Base-by-base conservation (phyloP, 1,284 basidiomycete species). In the Rhodotorula sp. region DNA sequence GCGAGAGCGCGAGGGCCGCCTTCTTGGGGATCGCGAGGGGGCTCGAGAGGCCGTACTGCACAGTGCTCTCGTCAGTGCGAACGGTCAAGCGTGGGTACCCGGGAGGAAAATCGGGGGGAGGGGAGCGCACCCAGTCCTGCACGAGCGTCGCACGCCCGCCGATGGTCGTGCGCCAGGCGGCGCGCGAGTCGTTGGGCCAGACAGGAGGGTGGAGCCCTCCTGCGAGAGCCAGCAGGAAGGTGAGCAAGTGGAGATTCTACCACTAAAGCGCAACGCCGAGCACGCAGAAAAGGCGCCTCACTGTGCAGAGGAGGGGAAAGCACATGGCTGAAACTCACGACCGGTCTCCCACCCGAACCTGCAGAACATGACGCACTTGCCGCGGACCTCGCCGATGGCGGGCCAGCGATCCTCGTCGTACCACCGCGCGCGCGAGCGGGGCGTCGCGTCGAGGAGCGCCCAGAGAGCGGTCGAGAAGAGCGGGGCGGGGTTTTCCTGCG, bases 91-190 rank as follows among this genome's bases (percentile, higher is more conserved):
- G n/a, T n/a, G n/a, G n/a, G n/a, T n/a, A 36, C 22, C 3, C 25
- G 27, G 7, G 17, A 7, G 27, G 12, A 19, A 39, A 51, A 57
- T 44, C n/a, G 25, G 10, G 32, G 1, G 6, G 19, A 29, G 53
- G 19, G 13, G 36, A 9, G 50, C 69, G 54, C 53, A 71, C 66
- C 71, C 71, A 73, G 50, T 73, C 71, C 51, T 73, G 71, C 29
- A 73, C 65, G 46, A 73, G 15, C 19, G 50, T 57, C 1, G 55
- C 61, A 17, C 54, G 50, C 3, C 60, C 61, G n/a, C 69, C 69
- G 32, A 70, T 73, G 15, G 60, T 27, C 21, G 68, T 67, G 51
- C 37, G 22, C 54, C 63, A 73, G 0, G 61, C n/a, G 3, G 48
- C 48, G 5, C 34, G 39, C 25, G 22, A 8, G 44, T 73, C 70